Conservation (phyloP, 768 basidiomycete genomes). For the Rhizopogon roseolus region DNA sequence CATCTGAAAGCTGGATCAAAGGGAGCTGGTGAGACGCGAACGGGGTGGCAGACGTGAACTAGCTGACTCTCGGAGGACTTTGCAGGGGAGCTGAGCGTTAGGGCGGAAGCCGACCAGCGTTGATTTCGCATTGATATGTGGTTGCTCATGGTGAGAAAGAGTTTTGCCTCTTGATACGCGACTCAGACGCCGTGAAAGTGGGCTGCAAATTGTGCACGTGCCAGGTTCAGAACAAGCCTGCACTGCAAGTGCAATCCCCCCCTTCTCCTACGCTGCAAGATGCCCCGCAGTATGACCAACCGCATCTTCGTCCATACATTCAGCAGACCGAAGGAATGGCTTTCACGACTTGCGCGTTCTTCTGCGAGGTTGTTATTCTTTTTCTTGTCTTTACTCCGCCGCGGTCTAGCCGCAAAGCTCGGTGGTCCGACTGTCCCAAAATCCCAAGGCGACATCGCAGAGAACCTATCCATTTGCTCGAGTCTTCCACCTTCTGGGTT, state of each 20-base stretch:
- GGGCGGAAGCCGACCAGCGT: conserved; percentile 53
- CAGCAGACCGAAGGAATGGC: not conserved
- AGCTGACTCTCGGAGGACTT: conserved; percentile 49
- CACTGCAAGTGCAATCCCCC: no score
- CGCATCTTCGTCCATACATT: no score
- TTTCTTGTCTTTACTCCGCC: not conserved
- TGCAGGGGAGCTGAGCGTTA: conserved; percentile 58
- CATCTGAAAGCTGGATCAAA: conserved; percentile 31
- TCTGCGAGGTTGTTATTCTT: not conserved
- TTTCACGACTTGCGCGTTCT: not conserved
- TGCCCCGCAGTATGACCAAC: no score
- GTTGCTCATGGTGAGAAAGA: conserved; percentile 16
- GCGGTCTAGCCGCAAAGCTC: no score
- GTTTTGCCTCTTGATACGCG: no score
- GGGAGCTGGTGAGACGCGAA: conserved; percentile 1
- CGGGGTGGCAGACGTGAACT: not conserved
- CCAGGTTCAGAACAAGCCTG: no score
- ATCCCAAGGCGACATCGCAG: not conserved
- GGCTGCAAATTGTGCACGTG: no score
- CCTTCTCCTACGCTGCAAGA: no score
- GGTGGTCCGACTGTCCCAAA: no score
- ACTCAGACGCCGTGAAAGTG: no score
- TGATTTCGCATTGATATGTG: conserved; percentile 48
- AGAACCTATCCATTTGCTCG: not conserved
- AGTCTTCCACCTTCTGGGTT: not conserved